Base-by-base conservation (phyloP, 306 rosid genomes). In the Fragaria nilgerrensis region DNA sequence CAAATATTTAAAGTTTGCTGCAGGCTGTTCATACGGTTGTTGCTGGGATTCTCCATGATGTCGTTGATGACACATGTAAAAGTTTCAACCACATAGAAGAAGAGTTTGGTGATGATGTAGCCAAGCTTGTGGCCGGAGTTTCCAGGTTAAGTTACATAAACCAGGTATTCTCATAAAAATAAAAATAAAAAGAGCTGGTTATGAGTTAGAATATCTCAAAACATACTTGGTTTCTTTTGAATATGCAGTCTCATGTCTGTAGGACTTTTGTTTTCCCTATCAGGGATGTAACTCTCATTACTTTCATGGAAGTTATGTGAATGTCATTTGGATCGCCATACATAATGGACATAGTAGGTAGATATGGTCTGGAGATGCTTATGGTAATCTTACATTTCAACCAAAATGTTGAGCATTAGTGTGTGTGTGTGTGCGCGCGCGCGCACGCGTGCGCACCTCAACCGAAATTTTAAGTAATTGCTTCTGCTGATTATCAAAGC, bases 41-140 rank as follows among this genome's bases (percentile, higher is more conserved):
- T 85, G 97, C 98, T 67, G 98, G 98, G 82, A 85, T 94, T 87
- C 94, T 94, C 69, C 98, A 94, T 73, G 98, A 94, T 16, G 92
- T 94, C 81, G 89, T 94, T 63, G 98, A 94, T 81, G 97, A 94
- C 72, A 88, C 98, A 58, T 74, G 86, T 77, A 85, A 88, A 87
- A 88, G 90, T 78, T 89, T 94, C 81, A 85, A 62, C 66, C 86
- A 69, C 52, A 80, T 94, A 77, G 87, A 92, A 85, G 87, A 83
- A 80, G 92, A 92, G 75, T 94, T 94, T 82, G 98, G 96, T 48
- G 87, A 88, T 71, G 97, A 88, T 41, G 96, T 94, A 79, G 91
- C 88, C 75, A 90, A 83, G 86, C 84, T 94, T 87, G 97, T 92
- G 45, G 95, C 97, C 2, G 89, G 97, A 73, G 98, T 94, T 82